Base-by-base conservation (phyloP, 495 filamentous ascomycete genomes). In the Penicillium psychrofluorescens region DNA sequence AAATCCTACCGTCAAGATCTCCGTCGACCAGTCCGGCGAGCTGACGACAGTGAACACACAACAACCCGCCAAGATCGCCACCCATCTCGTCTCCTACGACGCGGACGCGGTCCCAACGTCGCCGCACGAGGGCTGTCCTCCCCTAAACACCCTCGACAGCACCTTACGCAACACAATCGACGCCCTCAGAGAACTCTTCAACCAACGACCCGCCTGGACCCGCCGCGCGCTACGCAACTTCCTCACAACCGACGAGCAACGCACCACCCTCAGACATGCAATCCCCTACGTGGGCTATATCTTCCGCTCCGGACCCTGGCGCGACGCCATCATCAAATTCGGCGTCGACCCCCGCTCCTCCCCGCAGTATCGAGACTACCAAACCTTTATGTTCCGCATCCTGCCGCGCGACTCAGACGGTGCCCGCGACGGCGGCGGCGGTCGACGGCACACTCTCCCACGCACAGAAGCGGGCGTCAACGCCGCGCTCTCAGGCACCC, bases 241-340 rank as follows among this genome's bases (percentile, higher is more conserved):
- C 13, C 51, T 82, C 35, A 49, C 50, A 36, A 57, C 53, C 11
- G 44, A 58, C 35, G 67, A 86, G 34, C 72, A 71, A 7, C 69
- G 74, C 28, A 74, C 77, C 49, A 55, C 76, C 9, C 68, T 89
- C 16, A 79, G 82, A 55, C 63, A 79, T 46, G 78, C 83, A 37
- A 63, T 85, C 29, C 82, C 83, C 45, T 88, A 94, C 51, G 79
- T 86, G 1, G 90, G 83, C 7, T 98, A 95, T 65, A 82, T 85
- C 65, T 95, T 95, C 73, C 80, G 79, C 38, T 84, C 82, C 6
- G 92, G 92, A 1, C 92, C 92, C 0, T 98, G 87, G 84, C 78
- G 87, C 38, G 90, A 97, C 59, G 81, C 86, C 11, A 76, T 95
- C 44, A 75, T 96, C 46, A 77, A 74, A 41, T 88, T 88, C 51